phyloP scores from a whole-genome alignment of 2,329 filamentous ascomycete genomes.

The Colletotrichum tabaci region DNA sequence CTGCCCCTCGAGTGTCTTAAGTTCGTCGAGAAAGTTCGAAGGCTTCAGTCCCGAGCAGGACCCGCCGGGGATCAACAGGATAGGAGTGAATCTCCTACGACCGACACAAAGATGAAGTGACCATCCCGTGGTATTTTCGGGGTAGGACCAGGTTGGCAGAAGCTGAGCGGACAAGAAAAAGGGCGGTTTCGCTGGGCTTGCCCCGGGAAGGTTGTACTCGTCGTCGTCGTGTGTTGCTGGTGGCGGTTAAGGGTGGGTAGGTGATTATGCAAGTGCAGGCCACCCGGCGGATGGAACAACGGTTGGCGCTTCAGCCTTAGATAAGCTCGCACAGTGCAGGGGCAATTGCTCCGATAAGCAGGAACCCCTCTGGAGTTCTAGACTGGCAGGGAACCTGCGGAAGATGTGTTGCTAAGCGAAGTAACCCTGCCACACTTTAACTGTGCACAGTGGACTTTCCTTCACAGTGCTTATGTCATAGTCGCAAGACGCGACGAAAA shows the following conservation, averaged over 20 bases:
- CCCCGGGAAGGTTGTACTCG: background rate
- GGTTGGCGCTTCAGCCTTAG: slow-evolving; percentile 30
- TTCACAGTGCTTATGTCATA: slow-evolving; percentile 38
- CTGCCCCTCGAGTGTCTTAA: slow-evolving; percentile 1
- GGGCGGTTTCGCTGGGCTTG: slow-evolving; percentile 1
- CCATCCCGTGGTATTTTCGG: slow-evolving; percentile 24
- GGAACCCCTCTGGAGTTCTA: slow-evolving; percentile 24
- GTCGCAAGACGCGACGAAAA: background rate
- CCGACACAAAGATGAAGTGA: slow-evolving; percentile 17
- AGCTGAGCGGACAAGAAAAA: background rate
- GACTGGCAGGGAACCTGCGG: slow-evolving; percentile 10
- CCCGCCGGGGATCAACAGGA: slow-evolving; percentile 7
- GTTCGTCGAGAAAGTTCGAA: slow-evolving; percentile 14
- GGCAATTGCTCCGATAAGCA: slow-evolving; percentile 35
- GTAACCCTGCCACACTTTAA: slow-evolving; percentile 12
- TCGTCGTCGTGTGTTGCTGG: slow-evolving; percentile 16
- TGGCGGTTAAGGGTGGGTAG: slow-evolving; percentile 26
- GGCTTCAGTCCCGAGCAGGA: slow-evolving; percentile 2
- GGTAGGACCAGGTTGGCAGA: background rate
- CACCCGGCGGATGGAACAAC: slow-evolving; percentile 2
- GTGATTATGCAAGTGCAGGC: background rate
- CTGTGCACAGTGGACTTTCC: background rate
- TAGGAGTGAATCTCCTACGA: slow-evolving; percentile 38
- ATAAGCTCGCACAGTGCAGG: slow-evolving; percentile 39
- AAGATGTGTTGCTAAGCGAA: slow-evolving; percentile 12